phyloP scores from a whole-genome alignment of 1,139 yeast genomes.

The Taphrina populina region DNA sequence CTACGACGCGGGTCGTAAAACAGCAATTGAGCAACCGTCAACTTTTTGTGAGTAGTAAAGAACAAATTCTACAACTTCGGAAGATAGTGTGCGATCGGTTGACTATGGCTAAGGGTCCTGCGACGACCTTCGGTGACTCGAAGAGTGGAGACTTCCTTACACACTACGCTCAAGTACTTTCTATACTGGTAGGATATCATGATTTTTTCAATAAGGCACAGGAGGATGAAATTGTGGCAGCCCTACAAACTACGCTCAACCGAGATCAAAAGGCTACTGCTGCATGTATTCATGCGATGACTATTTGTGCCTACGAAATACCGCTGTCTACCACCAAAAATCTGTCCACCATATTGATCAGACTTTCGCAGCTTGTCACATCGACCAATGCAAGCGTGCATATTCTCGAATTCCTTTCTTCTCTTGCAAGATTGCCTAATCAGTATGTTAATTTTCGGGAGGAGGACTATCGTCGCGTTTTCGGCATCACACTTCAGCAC shows the following conservation, averaged over 20 bases:
- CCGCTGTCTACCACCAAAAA: slow-evolving; percentile 72
- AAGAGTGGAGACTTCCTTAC: slow-evolving; percentile 66
- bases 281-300: slow-evolving; percentile 65
- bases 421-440: slow-evolving; percentile 65
- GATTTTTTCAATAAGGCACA: slow-evolving; percentile 59
- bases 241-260: slow-evolving; percentile 63
- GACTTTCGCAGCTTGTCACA: slow-evolving; percentile 71
- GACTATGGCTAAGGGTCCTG: slow-evolving; percentile 52
- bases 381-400: slow-evolving; percentile 69
- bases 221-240: slow-evolving; percentile 66
- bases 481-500: slow-evolving; percentile 78
- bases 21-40: slow-evolving; percentile 66
- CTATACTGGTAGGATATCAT: slow-evolving; percentile 66
- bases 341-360: slow-evolving; percentile 62
- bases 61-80: slow-evolving; percentile 53
- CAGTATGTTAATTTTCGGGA: slow-evolving; percentile 69
- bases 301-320: slow-evolving; percentile 76
- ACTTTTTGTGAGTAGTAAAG: slow-evolving; percentile 53
- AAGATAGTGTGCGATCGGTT: slow-evolving; percentile 59
- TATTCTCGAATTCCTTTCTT: slow-evolving; percentile 69
- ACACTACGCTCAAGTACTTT: slow-evolving; percentile 55
- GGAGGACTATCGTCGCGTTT: slow-evolving; percentile 75
- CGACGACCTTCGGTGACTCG: slow-evolving; percentile 40
- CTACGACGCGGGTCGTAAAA: slow-evolving; percentile 65
- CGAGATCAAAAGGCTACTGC: slow-evolving; percentile 79